A percentile compares a stretch with the other conserved stretches of the same genome.
Evolutionary conservation across 176 grass and related monocot species (phyloP).

Genomic region (Musa troglodytarum): DNA sequence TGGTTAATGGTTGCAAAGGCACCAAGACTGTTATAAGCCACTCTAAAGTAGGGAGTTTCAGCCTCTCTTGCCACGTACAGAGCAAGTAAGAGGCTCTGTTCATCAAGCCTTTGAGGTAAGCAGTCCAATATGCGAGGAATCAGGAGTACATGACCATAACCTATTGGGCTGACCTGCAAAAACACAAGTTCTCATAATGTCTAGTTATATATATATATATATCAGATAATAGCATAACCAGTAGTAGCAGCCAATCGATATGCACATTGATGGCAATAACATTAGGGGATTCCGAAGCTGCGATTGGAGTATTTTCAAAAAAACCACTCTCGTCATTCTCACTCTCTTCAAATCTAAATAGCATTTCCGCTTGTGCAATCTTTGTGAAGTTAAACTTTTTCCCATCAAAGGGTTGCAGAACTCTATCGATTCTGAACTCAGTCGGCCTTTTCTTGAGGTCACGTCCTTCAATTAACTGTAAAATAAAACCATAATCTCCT

Average conservation of each 20-base stretch:
- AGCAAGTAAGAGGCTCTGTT: constrained; percentile 43
- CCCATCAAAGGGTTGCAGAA: constrained; percentile 53
- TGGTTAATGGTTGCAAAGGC: constrained; percentile 69
- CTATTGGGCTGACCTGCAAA: constrained; percentile 58
- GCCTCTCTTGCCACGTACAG: constrained; percentile 49
- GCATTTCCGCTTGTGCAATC: constrained; percentile 36
- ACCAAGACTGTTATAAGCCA: constrained; percentile 67
- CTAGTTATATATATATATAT: neutral
- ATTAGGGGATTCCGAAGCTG: constrained; percentile 31
- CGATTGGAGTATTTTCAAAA: constrained; percentile 18
- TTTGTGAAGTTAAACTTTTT: constrained; percentile 58
- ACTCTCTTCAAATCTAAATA: constrained; percentile 42
- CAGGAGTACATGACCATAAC: constrained; percentile 58
- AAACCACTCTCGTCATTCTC: constrained; percentile 17
- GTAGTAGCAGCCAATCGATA: neutral
- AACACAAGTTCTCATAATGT: neutral
- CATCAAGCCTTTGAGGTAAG: constrained; percentile 50
- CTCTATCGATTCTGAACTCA: constrained; percentile 67
- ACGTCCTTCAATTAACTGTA: constrained; percentile 60
- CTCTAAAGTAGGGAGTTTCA: constrained; percentile 37
- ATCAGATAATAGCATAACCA: neutral
- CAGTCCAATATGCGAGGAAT: constrained; percentile 37
- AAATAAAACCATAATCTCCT: constrained; percentile 57
- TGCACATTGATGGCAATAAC: constrained; percentile 60
- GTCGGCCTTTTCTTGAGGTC: constrained; percentile 84